Evolutionary conservation across 2,329 filamentous ascomycete species (phyloP).

Genomic region (Aspergillus ruber): DNA sequence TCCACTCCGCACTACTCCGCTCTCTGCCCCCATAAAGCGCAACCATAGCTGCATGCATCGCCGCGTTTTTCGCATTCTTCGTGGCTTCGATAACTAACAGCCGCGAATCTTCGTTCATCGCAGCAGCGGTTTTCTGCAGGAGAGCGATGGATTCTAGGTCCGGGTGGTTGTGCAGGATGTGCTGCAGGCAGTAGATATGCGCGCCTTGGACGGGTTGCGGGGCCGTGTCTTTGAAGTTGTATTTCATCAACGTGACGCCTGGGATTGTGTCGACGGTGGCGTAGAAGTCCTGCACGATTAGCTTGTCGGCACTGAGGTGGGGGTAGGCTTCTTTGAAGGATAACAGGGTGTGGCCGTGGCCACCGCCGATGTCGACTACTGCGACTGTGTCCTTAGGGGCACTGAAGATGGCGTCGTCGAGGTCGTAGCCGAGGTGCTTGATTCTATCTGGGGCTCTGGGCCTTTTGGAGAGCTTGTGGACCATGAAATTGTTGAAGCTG

Average conservation of each 20-base stretch:
- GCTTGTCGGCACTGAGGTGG: slow-evolving; percentile 16
- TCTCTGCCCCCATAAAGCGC: slow-evolving; percentile 28
- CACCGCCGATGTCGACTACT: slow-evolving; percentile 35
- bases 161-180: slow-evolving; percentile 33
- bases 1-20: slow-evolving; percentile 30
- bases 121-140: slow-evolving; percentile 29
- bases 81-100: slow-evolving; percentile 32
- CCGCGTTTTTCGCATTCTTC: slow-evolving; percentile 30
- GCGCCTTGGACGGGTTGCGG: slow-evolving; percentile 29
- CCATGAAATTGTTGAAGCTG: slow-evolving; percentile 36
- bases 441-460: slow-evolving; percentile 27
- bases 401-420: slow-evolving; percentile 18
- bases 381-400: slow-evolving; percentile 8
- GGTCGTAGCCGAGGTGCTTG: slow-evolving; percentile 25
- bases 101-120: slow-evolving; percentile 28
- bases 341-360: slow-evolving; percentile 30
- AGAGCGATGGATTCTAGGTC: slow-evolving; percentile 31
- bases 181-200: slow-evolving; percentile 27
- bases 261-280: slow-evolving; percentile 20
- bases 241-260: slow-evolving; percentile 24
- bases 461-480: slow-evolving; percentile 32
- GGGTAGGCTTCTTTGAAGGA: slow-evolving; percentile 31
- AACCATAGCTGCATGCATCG: slow-evolving; percentile 34
- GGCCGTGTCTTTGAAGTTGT: slow-evolving; percentile 30
- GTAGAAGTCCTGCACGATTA: slow-evolving; percentile 34